Evolutionary conservation across 495 filamentous ascomycete species (phyloP).

Genomic region (Lepidopterella palustris): DNA sequence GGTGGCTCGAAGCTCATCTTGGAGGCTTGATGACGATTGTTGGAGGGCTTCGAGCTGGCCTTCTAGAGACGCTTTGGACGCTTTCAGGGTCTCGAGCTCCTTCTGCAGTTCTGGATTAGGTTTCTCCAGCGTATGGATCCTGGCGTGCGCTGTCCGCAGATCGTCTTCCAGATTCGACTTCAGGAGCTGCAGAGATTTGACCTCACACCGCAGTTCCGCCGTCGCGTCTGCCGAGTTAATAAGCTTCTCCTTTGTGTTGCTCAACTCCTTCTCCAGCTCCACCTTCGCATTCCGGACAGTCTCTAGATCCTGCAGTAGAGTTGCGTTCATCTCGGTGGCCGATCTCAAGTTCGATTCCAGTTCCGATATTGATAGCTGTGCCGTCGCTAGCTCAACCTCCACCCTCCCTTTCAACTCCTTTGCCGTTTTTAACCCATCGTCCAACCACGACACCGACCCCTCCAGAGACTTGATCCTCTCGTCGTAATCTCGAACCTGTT

Average conservation of each 20-base stretch:
- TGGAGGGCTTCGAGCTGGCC: not conserved
- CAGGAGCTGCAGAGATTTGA: conserved; percentile 4
- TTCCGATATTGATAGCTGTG: not conserved
- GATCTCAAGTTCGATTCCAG: conserved; percentile 6
- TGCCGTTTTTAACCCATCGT: conserved; percentile 5
- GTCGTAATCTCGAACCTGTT: conserved; percentile 13
- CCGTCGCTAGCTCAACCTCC: conserved; percentile 10
- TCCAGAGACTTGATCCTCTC: conserved; percentile 7
- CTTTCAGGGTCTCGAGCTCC: conserved; percentile 1
- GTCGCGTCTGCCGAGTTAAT: not conserved
- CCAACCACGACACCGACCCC: conserved; percentile 7
- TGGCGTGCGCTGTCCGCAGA: conserved; percentile 9
- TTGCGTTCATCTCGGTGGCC: not conserved
- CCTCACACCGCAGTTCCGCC: conserved; percentile 5
- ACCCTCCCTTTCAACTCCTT: conserved; percentile 2
- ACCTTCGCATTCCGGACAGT: not conserved
- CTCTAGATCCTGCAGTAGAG: conserved; percentile 8
- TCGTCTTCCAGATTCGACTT: conserved; percentile 9
- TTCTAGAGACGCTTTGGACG: conserved; percentile 4
- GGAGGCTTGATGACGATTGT: not conserved
- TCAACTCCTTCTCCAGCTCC: conserved; percentile 8
- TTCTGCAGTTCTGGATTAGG: not conserved
- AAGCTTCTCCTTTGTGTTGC: conserved; percentile 2
- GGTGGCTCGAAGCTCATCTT: conserved; percentile 1
- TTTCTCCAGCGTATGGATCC: conserved; percentile 7